Percentiles rank a stretch among this genome's conserved stretches.
These are phyloP conservation scores for Xanthoceras sorbifolium DNA, from an alignment of 345 rosid genomes.

Conservation along the genomic window DNA sequence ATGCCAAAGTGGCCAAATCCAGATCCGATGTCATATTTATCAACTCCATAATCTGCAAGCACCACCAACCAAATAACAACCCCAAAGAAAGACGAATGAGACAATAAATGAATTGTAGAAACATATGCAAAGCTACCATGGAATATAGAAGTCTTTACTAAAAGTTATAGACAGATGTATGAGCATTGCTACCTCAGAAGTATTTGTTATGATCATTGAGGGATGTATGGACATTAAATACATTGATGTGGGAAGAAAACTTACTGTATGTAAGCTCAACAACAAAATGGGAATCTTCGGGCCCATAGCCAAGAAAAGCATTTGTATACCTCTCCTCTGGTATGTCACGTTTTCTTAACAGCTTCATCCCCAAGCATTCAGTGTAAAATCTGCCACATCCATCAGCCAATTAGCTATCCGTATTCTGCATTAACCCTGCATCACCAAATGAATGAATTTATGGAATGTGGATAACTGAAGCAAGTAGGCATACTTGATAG, in stretches of 20 bases:
- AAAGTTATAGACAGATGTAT: neutral
- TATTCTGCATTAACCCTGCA: neutral
- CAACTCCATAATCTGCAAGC: conserved; percentile 85
- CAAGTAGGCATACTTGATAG: conserved; percentile 62
- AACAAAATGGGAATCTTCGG: conserved; percentile 93
- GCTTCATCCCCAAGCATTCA: conserved; percentile 98
- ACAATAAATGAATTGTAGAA: neutral
- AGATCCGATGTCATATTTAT: conserved; percentile 78
- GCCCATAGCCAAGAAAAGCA: conserved; percentile 98
- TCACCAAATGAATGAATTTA: neutral
- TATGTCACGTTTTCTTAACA: conserved; percentile 89
- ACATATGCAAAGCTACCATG: neutral
- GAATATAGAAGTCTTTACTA: neutral
- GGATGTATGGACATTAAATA: neutral
- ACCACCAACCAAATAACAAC: conserved; percentile 2
- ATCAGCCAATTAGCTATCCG: neutral
- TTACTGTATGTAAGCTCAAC: conserved; percentile 91
- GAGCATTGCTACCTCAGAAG: neutral
- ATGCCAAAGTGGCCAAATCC: conserved; percentile 98
- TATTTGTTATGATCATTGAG: neutral
- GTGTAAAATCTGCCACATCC: conserved; percentile 72
- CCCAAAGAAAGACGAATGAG: neutral
- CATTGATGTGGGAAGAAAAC: conserved; percentile 20
- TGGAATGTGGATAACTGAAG: neutral
- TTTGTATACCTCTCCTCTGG: conserved; percentile 96